phyloP scores from a whole-genome alignment of 2,329 filamentous ascomycete genomes.

The Amauroascus verrucosus region DNA sequence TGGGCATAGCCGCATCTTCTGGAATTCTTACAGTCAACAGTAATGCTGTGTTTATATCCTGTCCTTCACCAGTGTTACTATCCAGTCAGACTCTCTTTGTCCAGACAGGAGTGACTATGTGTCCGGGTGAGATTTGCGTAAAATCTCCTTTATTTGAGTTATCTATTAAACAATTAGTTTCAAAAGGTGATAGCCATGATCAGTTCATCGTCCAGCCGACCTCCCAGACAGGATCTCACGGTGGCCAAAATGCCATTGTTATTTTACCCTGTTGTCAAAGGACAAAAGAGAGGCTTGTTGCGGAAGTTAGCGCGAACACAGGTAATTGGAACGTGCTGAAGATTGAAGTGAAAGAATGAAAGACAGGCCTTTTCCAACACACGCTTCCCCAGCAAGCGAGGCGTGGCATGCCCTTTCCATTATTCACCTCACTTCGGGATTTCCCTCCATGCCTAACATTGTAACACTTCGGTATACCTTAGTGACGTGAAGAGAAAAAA shows the following conservation, averaged over 20 bases:
- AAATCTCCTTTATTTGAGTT: too few relatives aligned
- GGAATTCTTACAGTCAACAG: neutral
- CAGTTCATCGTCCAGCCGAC: neutral
- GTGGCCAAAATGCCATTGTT: neutral
- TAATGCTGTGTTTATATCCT: too few relatives aligned
- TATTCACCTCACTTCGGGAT: neutral
- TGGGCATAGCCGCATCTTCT: slow-evolving; percentile 26
- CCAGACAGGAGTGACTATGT: too few relatives aligned
- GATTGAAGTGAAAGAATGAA: slow-evolving; percentile 4
- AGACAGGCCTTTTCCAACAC: neutral
- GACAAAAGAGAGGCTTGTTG: neutral
- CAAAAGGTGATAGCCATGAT: neutral
- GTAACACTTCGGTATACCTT: neutral
- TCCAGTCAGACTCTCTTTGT: too few relatives aligned
- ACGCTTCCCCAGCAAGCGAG: neutral
- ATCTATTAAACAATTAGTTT: too few relatives aligned
- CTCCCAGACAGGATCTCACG: neutral
- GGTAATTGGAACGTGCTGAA: neutral
- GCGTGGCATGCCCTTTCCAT: neutral
- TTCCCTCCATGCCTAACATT: neutral
- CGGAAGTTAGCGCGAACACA: neutral
- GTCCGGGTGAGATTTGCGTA: too few relatives aligned
- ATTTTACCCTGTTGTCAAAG: neutral
- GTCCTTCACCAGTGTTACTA: too few relatives aligned
- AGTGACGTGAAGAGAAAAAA: neutral